phyloP scores from a whole-genome alignment of 371 early-diverging fungal species.

The Zopfochytrium polystomum region DNA sequence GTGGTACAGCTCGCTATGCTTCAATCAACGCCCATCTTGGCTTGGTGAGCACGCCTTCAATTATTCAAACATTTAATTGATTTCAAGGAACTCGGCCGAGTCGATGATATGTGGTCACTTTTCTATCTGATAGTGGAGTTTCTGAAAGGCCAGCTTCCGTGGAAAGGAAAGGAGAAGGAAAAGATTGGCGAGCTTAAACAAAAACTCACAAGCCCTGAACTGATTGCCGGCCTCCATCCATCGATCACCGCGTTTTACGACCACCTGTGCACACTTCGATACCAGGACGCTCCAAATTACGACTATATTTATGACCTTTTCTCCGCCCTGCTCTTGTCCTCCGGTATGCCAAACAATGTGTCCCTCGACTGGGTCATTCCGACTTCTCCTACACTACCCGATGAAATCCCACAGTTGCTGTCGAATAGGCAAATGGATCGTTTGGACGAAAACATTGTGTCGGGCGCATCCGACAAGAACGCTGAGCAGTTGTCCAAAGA shows the following conservation, averaged over 20 bases:
- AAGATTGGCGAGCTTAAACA: constrained; percentile 50
- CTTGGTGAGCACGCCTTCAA: constrained; percentile 25
- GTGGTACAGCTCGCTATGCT: constrained; percentile 71
- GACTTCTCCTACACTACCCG: too few species aligned
- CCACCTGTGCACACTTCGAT: constrained; percentile 39
- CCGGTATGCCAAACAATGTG: too few species aligned
- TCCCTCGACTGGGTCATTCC: too few species aligned
- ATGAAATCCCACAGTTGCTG: too few species aligned
- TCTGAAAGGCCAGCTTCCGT: constrained; percentile 62
- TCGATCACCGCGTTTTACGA: constrained; percentile 43
- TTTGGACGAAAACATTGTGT: too few species aligned
- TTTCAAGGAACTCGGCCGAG: constrained; percentile 53
- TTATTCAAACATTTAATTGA: not conserved
- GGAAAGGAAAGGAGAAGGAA: constrained; percentile 63
- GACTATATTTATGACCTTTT: constrained; percentile 9
- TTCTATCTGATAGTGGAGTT: constrained; percentile 69
- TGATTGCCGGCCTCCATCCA: constrained; percentile 50
- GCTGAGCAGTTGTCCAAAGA: too few species aligned
- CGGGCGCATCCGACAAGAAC: too few species aligned
- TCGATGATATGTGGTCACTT: constrained; percentile 70
- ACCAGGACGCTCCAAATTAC: constrained; percentile 11
- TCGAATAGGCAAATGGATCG: too few species aligned
- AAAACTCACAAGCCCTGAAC: constrained; percentile 32
- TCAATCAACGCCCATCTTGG: constrained; percentile 61
- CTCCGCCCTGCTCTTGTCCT: too few species aligned